Conservation (phyloP, 345 rosid species). For the Microcos paniculata region DNA sequence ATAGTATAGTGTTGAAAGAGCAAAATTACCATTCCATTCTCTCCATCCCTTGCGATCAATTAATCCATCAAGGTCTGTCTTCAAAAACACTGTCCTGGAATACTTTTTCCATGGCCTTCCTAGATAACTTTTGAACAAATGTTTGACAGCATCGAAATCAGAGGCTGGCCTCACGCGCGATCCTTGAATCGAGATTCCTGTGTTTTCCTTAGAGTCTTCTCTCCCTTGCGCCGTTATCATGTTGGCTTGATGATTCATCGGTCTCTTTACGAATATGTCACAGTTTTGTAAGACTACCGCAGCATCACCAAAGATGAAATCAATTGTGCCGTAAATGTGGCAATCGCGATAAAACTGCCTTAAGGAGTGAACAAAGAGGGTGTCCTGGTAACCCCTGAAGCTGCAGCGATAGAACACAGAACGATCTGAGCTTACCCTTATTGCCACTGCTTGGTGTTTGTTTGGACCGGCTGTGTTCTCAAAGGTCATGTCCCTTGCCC, state of each 20-base stretch:
- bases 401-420: conserved; percentile 65
- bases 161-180: conserved; percentile 48
- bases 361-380: conserved; percentile 54
- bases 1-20: conserved; percentile 53
- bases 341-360: conserved; percentile 79
- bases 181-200: conserved; percentile 56
- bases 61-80: conserved; percentile 50
- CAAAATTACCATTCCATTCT: conserved; percentile 54
- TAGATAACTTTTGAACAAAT: conserved; percentile 36
- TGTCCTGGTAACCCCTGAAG: conserved; percentile 70
- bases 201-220: conserved; percentile 43
- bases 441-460: conserved; percentile 69
- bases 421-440: conserved; percentile 51
- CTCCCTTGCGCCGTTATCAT: conserved; percentile 70
- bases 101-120: conserved; percentile 69
- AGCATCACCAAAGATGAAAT: conserved; percentile 76
- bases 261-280: conserved; percentile 57
- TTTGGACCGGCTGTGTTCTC: conserved; percentile 78
- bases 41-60: conserved; percentile 67
- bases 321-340: conserved; percentile 67
- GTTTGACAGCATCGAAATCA: conserved; percentile 36
- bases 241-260: conserved; percentile 58
- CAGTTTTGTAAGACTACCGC: conserved; percentile 64
- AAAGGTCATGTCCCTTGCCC: conserved; percentile 78
- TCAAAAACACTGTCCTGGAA: conserved; percentile 50